Evolutionary conservation across 2,329 filamentous ascomycete species (phyloP).

Genomic region (Pseudonectria buxi): DNA sequence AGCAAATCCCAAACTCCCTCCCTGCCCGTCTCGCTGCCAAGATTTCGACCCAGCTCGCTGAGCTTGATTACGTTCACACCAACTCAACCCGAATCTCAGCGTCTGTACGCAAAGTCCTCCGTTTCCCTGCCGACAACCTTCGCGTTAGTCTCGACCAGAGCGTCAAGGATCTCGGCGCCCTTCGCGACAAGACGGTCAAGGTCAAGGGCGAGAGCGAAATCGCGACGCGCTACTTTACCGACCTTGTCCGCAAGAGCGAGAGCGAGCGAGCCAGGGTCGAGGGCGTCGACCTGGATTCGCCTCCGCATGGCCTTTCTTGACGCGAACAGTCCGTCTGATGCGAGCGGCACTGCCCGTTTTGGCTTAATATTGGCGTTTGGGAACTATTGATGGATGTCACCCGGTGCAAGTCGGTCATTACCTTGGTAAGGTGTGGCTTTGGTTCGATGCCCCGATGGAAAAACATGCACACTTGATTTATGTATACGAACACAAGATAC

Average conservation of each 20-base stretch:
- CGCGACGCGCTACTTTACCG: slow-evolving; percentile 83
- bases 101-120: slow-evolving; percentile 82
- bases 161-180: slow-evolving; percentile 72
- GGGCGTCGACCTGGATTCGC: slow-evolving; percentile 49
- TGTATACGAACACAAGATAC: background rate
- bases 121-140: slow-evolving; percentile 79
- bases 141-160: slow-evolving; percentile 75
- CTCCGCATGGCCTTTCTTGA: slow-evolving; percentile 34
- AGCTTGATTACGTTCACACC: slow-evolving; percentile 85
- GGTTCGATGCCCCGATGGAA: too few relatives aligned
- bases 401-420: too few relatives aligned
- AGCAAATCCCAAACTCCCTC: slow-evolving; percentile 81
- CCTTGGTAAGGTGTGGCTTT: too few relatives aligned
- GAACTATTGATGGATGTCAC: background rate
- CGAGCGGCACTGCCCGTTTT: slow-evolving; percentile 3
- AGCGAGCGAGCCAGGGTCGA: slow-evolving; percentile 44
- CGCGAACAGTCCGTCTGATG: slow-evolving; percentile 8
- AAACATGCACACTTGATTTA: too few relatives aligned
- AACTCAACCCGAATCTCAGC: slow-evolving; percentile 80
- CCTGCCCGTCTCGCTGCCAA: slow-evolving; percentile 80
- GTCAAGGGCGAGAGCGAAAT: slow-evolving; percentile 76
- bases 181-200: slow-evolving; percentile 78
- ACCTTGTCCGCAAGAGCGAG: slow-evolving; percentile 64
- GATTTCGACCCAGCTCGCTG: slow-evolving; percentile 69
- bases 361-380: slow-evolving; percentile 9